These are phyloP conservation scores for Scopulariopsis brevicaulis DNA, from an alignment of 2,329 filamentous ascomycete species.

Conservation along the genomic window DNA sequence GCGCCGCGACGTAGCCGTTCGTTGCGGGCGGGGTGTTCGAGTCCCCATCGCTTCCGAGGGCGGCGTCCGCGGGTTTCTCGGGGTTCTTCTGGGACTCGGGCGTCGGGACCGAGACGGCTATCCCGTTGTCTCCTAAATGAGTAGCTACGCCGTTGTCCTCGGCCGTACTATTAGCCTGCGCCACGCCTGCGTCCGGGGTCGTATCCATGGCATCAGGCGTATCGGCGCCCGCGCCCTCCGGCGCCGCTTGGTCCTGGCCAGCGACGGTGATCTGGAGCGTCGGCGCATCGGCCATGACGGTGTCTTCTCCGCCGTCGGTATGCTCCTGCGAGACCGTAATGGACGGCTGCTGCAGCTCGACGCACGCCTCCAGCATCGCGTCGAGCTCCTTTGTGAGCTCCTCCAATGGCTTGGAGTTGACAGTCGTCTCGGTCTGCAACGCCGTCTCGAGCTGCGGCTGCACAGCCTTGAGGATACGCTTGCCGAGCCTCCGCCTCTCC, in stretches of 20 bases:
- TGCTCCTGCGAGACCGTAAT: constrained; percentile 1
- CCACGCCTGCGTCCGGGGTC: background rate
- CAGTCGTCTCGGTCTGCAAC: constrained; percentile 68
- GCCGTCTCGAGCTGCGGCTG: constrained; percentile 70
- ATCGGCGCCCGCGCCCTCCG: background rate
- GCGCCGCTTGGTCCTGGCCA: background rate
- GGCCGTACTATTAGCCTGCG: background rate
- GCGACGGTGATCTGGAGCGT: constrained; percentile 3
- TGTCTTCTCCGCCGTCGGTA: constrained; percentile 3
- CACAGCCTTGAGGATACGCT: constrained; percentile 75
- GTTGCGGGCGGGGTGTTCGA: constrained; percentile 34
- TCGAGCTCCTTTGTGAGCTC: constrained; percentile 65
- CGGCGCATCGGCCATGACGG: constrained; percentile 8
- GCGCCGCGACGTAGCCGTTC: constrained; percentile 28
- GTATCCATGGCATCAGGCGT: background rate
- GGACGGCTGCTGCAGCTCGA: constrained; percentile 36
- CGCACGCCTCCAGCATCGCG: constrained; percentile 55
- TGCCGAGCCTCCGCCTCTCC: constrained; percentile 74
- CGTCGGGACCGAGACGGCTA: background rate
- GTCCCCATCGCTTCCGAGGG: background rate
- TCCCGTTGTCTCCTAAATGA: background rate
- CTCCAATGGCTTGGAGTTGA: constrained; percentile 59
- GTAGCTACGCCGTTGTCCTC: background rate
- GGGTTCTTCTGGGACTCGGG: background rate
- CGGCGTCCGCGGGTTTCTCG: background rate